These are phyloP conservation scores for Prunella vulgaris DNA, from an alignment of 257 asterid genomes.

Conservation along the genomic window DNA sequence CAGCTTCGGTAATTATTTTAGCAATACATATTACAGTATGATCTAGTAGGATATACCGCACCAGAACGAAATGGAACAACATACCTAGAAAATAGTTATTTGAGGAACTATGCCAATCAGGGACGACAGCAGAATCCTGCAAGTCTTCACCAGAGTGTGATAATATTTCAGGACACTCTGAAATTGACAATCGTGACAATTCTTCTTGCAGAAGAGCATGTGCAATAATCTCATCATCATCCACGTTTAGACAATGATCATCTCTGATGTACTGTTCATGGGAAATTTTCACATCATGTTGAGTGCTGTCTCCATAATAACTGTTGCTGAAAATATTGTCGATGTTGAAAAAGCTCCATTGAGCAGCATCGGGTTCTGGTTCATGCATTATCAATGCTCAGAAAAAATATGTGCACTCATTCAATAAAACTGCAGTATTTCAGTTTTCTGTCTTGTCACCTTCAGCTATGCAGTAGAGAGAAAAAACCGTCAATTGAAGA, in stretches of 20 bases:
- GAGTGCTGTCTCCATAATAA: slow-evolving; percentile 68
- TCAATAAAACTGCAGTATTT: slow-evolving; percentile 18
- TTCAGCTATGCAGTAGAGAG: slow-evolving; percentile 16
- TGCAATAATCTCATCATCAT: slow-evolving; percentile 55
- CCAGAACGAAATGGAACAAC: slow-evolving; percentile 20
- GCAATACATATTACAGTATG: slow-evolving; percentile 16
- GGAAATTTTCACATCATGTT: slow-evolving; percentile 61
- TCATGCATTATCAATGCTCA: slow-evolving; percentile 45
- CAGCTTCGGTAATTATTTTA: slow-evolving; percentile 20
- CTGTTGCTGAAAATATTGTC: slow-evolving; percentile 64
- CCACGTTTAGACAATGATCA: slow-evolving; percentile 30
- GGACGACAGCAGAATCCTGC: slow-evolving; percentile 33
- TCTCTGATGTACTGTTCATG: slow-evolving; percentile 59
- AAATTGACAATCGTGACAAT: slow-evolving; percentile 47
- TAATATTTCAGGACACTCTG: slow-evolving; percentile 49
- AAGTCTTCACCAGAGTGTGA: slow-evolving; percentile 39
- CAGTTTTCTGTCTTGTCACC: slow-evolving; percentile 16
- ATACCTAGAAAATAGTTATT: slow-evolving; percentile 48
- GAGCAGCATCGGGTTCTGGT: slow-evolving; percentile 61
- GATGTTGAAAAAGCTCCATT: slow-evolving; percentile 57
- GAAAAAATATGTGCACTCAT: slow-evolving; percentile 15
- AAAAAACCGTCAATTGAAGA: background rate
- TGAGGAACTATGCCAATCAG: slow-evolving; percentile 57
- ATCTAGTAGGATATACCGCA: slow-evolving; percentile 10
- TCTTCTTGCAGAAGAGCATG: slow-evolving; percentile 66